Percentiles rank a stretch among this genome's conserved stretches.
phyloP scores from a whole-genome alignment of 179 eudicot species.

The Sideroxylon spinosum region DNA sequence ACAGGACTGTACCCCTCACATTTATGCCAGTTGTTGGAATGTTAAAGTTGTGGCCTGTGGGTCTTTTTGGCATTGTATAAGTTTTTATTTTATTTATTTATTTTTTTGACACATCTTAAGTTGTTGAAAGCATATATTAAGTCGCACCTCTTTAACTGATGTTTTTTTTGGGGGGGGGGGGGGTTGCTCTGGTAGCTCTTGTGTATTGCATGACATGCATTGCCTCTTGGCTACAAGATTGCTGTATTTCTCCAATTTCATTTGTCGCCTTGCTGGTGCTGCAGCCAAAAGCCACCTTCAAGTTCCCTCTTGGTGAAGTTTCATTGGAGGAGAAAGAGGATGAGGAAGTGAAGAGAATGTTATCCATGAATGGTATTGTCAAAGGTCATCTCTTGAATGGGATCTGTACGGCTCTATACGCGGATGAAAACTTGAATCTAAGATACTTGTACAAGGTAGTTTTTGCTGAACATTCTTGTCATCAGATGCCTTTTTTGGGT shows the following conservation, averaged over 20 bases:
- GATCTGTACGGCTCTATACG: constrained; percentile 59
- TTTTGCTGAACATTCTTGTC: constrained; percentile 15
- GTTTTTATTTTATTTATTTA: neutral
- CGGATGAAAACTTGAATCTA: constrained; percentile 58
- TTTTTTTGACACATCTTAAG: neutral
- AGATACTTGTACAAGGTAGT: constrained; percentile 80
- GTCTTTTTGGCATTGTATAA: neutral
- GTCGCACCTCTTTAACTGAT: neutral
- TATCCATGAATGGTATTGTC: constrained; percentile 58
- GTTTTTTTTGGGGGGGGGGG: too few species aligned
- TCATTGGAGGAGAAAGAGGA: constrained; percentile 76
- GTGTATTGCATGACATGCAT: constrained; percentile 5
- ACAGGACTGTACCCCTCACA: neutral
- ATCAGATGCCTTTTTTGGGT: neutral
- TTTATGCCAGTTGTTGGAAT: neutral
- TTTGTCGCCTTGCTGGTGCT: constrained; percentile 23
- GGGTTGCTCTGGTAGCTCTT: constrained; percentile 10
- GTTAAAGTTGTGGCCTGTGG: neutral
- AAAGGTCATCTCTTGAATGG: constrained; percentile 73
- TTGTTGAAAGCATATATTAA: neutral
- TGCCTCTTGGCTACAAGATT: constrained; percentile 13
- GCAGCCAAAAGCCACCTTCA: constrained; percentile 85
- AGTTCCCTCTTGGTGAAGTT: constrained; percentile 79
- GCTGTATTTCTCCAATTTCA: neutral
- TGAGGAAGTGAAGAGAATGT: constrained; percentile 44